Evolutionary conservation across 2,329 filamentous ascomycete species (phyloP), one percentile per base, ranked within the genome.

Genomic region (Fusarium mexicanum): DNA sequence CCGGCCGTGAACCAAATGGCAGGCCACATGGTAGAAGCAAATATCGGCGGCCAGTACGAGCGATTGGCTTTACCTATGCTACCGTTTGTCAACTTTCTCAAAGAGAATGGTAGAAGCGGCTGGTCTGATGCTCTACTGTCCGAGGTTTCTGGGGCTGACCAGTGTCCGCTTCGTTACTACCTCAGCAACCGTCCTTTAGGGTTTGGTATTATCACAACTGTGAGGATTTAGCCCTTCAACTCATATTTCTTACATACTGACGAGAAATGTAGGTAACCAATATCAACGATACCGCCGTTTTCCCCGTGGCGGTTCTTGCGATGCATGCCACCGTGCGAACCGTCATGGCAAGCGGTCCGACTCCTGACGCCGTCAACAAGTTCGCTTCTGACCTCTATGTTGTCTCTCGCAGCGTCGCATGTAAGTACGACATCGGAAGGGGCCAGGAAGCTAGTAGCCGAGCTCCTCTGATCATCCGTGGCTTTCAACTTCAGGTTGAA

Each of bases 381-480:
- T 24, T 53, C 12, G n/a, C n/a, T 12, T 35, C 9, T 4, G 31
- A 22, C 6, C 50, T 37, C 13, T 3, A 53, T 16, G 4, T 5
- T 0, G n/a, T 2, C 50, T 53, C 50, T 20, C 50, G 5, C 1
- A 53, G 13, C 13, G n/a, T 16, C 13, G 3, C 3, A 53, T 3
- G 31, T 9, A 37, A 26, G 13, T 53, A 37, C 9, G 8, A 53
- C 2, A 26, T 26, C 9, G 18, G 4, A 3, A 53, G 6, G 0
- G 11, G n/a, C 12, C 4, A 26, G 4, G 18, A 12, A 11, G 4
- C 0, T 2, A 16, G 18, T 12, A 3, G 12, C 5, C 50, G 5
- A 26, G n/a, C 18, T 20, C 13, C 18, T 35, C 13, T 53, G 2
- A 3, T 53, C 3, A 35, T 53, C 9, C n/a, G n/a, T 1, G n/a